A percentile compares a stretch with the other conserved stretches of the same genome.
phyloP scores from a whole-genome alignment of 768 basidiomycete genomes.

The Panaeolus papilionaceus region DNA sequence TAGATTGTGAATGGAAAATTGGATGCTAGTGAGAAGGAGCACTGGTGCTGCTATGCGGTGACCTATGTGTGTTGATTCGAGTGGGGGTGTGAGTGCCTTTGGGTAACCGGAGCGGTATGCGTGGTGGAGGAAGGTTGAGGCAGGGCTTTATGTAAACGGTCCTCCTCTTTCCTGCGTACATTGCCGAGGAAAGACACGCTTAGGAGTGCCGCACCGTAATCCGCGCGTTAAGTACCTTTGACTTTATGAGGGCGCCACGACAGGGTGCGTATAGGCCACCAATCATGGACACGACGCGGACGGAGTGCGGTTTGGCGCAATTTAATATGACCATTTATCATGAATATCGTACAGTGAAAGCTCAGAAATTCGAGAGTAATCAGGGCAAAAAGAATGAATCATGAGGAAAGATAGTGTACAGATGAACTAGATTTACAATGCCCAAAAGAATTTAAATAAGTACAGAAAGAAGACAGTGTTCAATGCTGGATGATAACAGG shows the following conservation, averaged over 20 bases:
- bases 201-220: conserved; percentile 6
- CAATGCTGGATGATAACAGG: conserved; percentile 15
- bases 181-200: conserved; percentile 9
- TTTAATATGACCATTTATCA: not conserved
- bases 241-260: not conserved
- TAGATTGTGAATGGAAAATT: not conserved
- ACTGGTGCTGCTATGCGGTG: not conserved
- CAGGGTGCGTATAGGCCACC: not conserved
- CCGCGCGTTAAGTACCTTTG: conserved; percentile 5
- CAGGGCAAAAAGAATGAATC: not conserved
- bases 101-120: conserved; percentile 5
- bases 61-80: not conserved
- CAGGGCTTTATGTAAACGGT: conserved; percentile 10
- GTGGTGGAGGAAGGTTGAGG: not conserved
- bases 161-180: not conserved
- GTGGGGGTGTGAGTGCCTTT: not conserved
- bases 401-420: conserved; percentile 4
- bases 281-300: not conserved
- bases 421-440: conserved; percentile 10
- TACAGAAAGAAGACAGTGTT: not conserved
- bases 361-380: not conserved
- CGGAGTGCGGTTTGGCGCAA: not conserved
- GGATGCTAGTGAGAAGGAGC: not conserved
- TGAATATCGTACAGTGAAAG: not conserved
- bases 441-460: conserved; percentile 8